phyloP scores from a whole-genome alignment of 306 rosid genomes.

The Sphenostylis stenocarpa region DNA sequence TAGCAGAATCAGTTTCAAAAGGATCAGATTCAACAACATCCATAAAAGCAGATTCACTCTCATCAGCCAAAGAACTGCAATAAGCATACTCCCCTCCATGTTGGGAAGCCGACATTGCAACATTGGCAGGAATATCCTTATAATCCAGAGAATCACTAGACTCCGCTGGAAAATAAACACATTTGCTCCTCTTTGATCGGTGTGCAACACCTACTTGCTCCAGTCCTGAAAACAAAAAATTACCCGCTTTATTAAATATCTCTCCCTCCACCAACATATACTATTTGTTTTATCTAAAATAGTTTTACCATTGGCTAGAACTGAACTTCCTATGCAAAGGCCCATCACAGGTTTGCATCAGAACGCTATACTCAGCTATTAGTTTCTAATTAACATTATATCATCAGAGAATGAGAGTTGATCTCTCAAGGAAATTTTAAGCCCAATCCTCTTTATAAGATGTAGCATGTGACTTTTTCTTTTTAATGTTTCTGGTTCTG shows the following conservation, averaged over 20 bases:
- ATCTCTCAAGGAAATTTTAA: constrained; percentile 43
- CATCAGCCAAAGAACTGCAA: constrained; percentile 60
- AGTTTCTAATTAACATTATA: constrained; percentile 50
- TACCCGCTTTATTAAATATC: constrained; percentile 34
- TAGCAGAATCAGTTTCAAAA: constrained; percentile 62
- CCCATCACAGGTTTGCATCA: background rate
- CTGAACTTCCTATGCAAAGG: background rate
- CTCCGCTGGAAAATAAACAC: constrained; percentile 61
- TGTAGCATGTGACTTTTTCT: constrained; percentile 36
- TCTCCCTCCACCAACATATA: constrained; percentile 36
- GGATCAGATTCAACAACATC: constrained; percentile 65
- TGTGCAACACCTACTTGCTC: constrained; percentile 50
- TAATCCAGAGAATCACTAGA: constrained; percentile 77
- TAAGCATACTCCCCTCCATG: constrained; percentile 45
- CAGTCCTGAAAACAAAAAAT: constrained; percentile 51
- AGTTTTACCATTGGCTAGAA: constrained; percentile 40
- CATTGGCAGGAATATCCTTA: constrained; percentile 54
- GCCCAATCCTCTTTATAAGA: constrained; percentile 60
- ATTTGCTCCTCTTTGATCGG: constrained; percentile 76
- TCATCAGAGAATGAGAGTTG: constrained; percentile 44
- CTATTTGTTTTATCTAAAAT: constrained; percentile 36
- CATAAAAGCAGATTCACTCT: constrained; percentile 66
- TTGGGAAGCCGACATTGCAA: constrained; percentile 58
- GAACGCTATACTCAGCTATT: constrained; percentile 37
- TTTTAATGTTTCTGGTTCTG: constrained; percentile 41